Evolutionary conservation across 331 rosid genomes (phyloP).

Genomic region (Rosa hybrid): DNA sequence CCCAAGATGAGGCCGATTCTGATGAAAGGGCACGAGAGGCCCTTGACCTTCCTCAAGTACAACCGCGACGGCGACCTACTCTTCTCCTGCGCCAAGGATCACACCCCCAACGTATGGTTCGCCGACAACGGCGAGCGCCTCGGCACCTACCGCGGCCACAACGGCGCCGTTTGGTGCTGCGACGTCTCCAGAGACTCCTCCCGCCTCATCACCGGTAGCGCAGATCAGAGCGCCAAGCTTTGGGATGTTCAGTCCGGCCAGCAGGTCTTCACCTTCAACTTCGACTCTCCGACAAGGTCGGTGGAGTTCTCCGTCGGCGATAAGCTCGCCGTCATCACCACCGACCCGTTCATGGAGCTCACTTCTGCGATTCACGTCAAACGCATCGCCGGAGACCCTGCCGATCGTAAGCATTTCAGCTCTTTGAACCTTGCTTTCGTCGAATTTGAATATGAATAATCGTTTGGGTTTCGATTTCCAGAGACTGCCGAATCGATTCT

Average conservation of each 20-base stretch:
- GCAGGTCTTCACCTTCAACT: conserved; percentile 68
- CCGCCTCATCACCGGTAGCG: conserved; percentile 75
- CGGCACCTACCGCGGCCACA: conserved; percentile 89
- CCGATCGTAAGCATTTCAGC: conserved; percentile 50
- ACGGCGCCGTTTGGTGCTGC: conserved; percentile 98
- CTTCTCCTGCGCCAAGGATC: conserved; percentile 89
- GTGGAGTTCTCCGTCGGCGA: conserved; percentile 85
- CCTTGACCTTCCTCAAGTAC: conserved; percentile 86
- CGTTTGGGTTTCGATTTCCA: conserved; percentile 15
- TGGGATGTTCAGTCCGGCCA: conserved; percentile 85
- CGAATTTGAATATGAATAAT: not conserved
- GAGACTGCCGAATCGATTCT: conserved; percentile 75
- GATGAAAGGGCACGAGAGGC: conserved; percentile 99
- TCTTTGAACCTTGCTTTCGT: not conserved
- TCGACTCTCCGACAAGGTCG: conserved; percentile 80
- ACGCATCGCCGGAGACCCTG: conserved; percentile 61
- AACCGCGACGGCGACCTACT: conserved; percentile 90
- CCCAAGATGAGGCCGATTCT: conserved; percentile 79
- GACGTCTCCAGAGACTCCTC: conserved; percentile 86
- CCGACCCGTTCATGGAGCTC: conserved; percentile 86
- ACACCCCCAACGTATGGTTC: conserved; percentile 88
- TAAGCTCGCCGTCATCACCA: conserved; percentile 68
- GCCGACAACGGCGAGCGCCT: conserved; percentile 97
- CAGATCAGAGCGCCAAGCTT: conserved; percentile 73
- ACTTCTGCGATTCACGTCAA: conserved; percentile 88